These are phyloP conservation scores for Pichia cabralensis DNA, from an alignment of 805 yeast species.

Conservation along the genomic window DNA sequence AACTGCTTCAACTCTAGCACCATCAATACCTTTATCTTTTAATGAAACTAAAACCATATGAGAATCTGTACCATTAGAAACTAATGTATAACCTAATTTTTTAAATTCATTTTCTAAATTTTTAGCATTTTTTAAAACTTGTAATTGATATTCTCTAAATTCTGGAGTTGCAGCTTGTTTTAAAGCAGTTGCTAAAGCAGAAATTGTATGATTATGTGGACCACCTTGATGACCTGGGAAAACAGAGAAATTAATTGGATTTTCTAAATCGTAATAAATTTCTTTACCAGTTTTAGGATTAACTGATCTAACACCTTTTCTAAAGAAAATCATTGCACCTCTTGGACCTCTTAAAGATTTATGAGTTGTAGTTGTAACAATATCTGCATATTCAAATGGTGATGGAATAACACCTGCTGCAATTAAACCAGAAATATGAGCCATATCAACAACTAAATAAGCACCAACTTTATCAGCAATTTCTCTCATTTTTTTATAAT, in stretches of 20 bases:
- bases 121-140: slow-evolving; percentile 83
- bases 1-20: slow-evolving; percentile 93
- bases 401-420: slow-evolving; percentile 94
- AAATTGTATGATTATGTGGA: slow-evolving; percentile 98
- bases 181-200: slow-evolving; percentile 94
- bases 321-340: slow-evolving; percentile 99
- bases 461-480: slow-evolving; percentile 98
- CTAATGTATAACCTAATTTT: slow-evolving; percentile 66
- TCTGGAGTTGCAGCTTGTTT: slow-evolving; percentile 90
- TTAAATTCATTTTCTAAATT: slow-evolving; percentile 68
- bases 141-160: slow-evolving; percentile 80
- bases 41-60: slow-evolving; percentile 90
- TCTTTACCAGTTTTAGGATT: slow-evolving; percentile 90
- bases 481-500: slow-evolving; percentile 91
- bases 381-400: slow-evolving; percentile 94
- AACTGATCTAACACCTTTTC: slow-evolving; percentile 85
- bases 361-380: slow-evolving; percentile 98
- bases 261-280: slow-evolving; percentile 82
- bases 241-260: slow-evolving; percentile 92
- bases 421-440: slow-evolving; percentile 92
- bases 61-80: slow-evolving; percentile 93
- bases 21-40: slow-evolving; percentile 85
- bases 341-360: slow-evolving; percentile 98
- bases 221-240: slow-evolving; percentile 99
- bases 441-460: slow-evolving; percentile 94